phyloP scores from a whole-genome alignment of 2,329 filamentous ascomycete genomes.

The Alternaria arborescens region DNA sequence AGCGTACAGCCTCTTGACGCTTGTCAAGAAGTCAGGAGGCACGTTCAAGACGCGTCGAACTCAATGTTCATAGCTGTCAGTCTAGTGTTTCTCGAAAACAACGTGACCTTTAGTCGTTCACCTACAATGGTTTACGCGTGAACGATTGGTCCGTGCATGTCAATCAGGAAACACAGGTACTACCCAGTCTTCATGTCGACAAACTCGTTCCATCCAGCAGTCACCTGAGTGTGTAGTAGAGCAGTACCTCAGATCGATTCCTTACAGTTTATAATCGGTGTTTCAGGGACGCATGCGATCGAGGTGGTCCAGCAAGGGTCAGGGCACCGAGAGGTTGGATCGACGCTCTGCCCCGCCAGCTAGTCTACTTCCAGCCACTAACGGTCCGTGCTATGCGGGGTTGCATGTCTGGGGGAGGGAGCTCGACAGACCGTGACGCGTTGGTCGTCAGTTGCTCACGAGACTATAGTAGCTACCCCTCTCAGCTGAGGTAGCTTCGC shows the following conservation, averaged over 20 bases:
- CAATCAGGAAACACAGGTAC: background rate
- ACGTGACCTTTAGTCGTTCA: background rate
- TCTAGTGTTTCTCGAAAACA: background rate
- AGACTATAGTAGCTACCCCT: slow-evolving; percentile 31
- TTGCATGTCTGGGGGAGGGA: slow-evolving; percentile 36
- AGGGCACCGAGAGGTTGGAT: slow-evolving; percentile 19
- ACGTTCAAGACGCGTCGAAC: background rate
- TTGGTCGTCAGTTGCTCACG: slow-evolving; percentile 25
- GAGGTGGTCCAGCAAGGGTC: slow-evolving; percentile 22
- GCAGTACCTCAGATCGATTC: background rate
- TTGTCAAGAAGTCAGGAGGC: background rate
- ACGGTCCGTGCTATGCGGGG: slow-evolving; percentile 34
- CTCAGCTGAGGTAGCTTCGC: slow-evolving; percentile 29
- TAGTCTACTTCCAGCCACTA: slow-evolving; percentile 19
- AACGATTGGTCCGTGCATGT: slow-evolving; percentile 15
- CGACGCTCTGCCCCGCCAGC: slow-evolving; percentile 30
- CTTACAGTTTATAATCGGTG: background rate
- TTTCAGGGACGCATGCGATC: slow-evolving; percentile 24
- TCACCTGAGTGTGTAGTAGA: background rate
- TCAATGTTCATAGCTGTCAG: background rate
- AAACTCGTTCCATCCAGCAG: background rate
- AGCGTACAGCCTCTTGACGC: background rate
- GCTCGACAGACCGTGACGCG: slow-evolving; percentile 8
- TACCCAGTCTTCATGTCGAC: background rate
- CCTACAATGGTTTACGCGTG: background rate